phyloP scores from a whole-genome alignment of 805 yeast species.

The Candida railenensis region DNA sequence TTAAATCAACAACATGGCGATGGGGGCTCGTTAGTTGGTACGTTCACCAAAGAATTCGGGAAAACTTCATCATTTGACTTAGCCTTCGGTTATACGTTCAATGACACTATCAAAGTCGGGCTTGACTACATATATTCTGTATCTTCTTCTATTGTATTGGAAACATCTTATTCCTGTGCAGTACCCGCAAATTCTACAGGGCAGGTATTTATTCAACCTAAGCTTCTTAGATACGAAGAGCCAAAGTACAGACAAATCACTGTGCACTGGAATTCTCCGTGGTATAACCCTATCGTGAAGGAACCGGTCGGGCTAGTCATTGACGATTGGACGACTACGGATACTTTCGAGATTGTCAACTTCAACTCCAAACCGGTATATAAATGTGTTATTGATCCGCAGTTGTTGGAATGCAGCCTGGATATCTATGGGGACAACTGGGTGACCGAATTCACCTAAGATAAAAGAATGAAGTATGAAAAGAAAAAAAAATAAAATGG shows the following conservation, averaged over 20 bases:
- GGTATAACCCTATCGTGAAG: slow-evolving; percentile 5
- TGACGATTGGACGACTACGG: slow-evolving; percentile 10
- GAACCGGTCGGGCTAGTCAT: slow-evolving; percentile 3
- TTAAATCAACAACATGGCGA: slow-evolving; percentile 16
- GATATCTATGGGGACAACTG: slow-evolving; percentile 4
- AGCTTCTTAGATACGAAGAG: slow-evolving; percentile 10
- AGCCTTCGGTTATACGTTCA: slow-evolving; percentile 6
- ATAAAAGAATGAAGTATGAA: too few species aligned
- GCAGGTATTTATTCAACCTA: slow-evolving; percentile 19
- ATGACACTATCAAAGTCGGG: not conserved
- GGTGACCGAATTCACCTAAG: not conserved
- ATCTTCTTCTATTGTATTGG: slow-evolving; percentile 9
- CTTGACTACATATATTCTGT: slow-evolving; percentile 6
- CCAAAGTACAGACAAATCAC: slow-evolving; percentile 12
- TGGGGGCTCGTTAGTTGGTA: slow-evolving; percentile 18
- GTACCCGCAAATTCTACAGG: slow-evolving; percentile 18
- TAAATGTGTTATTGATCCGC: slow-evolving; percentile 18
- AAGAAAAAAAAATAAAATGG: too few species aligned
- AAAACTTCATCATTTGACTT: slow-evolving; percentile 12
- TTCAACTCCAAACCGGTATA: slow-evolving; percentile 14
- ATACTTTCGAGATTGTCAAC: slow-evolving; percentile 3
- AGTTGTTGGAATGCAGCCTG: slow-evolving; percentile 10
- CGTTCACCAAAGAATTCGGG: slow-evolving; percentile 14
- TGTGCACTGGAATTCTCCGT: slow-evolving; percentile 8
- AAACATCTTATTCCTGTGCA: slow-evolving; percentile 15